These are phyloP conservation scores for Phytophthora chlamydospora DNA, from an alignment of 352 stramenopile species.

Conservation along the genomic window DNA sequence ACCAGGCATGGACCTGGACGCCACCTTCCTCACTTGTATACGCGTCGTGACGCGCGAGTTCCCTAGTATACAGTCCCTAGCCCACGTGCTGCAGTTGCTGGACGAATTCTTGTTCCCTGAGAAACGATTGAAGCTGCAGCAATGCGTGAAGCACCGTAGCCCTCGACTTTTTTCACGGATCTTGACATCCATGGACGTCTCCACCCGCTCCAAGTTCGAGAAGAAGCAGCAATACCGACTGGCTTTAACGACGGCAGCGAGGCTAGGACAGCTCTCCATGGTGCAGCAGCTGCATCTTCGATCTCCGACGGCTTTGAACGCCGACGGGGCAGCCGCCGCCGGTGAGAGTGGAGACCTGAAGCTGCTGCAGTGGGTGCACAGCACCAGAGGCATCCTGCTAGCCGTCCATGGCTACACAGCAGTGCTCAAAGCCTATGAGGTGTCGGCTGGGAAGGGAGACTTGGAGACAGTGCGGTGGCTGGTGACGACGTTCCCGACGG, in stretches of 20 bases:
- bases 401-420: slow-evolving; percentile 3
- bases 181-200: slow-evolving; percentile 1
- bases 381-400: neutral
- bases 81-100: slow-evolving; percentile 10
- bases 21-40: slow-evolving; percentile 1
- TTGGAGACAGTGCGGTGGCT: slow-evolving; percentile 1
- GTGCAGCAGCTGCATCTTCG: slow-evolving; percentile 15
- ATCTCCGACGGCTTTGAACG: slow-evolving; percentile 13
- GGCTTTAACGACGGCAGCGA: slow-evolving; percentile 7
- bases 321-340: slow-evolving; percentile 1
- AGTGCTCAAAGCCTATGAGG: neutral
- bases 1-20: too few relatives aligned
- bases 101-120: slow-evolving; percentile 14
- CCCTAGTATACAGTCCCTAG: neutral
- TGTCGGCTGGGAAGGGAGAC: neutral
- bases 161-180: slow-evolving; percentile 8
- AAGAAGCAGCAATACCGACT: slow-evolving; percentile 19
- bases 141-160: slow-evolving; percentile 8
- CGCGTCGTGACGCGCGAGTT: slow-evolving; percentile 10
- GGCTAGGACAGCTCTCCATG: slow-evolving; percentile 10
- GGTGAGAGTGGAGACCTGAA: neutral
- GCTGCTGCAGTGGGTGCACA: slow-evolving; percentile 6
- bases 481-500: neutral
- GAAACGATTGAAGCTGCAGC: neutral
- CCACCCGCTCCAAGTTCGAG: slow-evolving; percentile 7